Percentiles rank a stretch among this genome's conserved stretches.
phyloP scores from a whole-genome alignment of 1,139 yeast genomes.

The Waltiozyma sp. region DNA sequence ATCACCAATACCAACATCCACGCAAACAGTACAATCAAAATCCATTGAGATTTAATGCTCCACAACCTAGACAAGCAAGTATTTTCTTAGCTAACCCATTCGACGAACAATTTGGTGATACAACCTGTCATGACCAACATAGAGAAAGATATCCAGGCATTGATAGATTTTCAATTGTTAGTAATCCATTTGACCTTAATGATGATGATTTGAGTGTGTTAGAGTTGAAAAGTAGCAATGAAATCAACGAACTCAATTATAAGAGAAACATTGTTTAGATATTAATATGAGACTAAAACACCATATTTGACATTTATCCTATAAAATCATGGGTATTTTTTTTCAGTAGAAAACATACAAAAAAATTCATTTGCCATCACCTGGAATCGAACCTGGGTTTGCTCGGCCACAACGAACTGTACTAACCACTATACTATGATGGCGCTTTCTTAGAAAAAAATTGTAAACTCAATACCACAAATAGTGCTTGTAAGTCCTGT shows the following conservation, averaged over 20 bases:
- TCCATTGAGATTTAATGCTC: not conserved
- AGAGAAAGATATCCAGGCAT: not conserved
- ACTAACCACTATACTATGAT: conserved; percentile 33
- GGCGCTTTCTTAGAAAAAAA: conserved; percentile 9
- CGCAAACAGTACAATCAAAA: not conserved
- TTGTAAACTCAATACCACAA: not conserved
- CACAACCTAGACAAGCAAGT: not conserved
- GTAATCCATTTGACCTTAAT: not conserved
- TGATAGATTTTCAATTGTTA: not conserved
- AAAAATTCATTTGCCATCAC: too few relatives aligned
- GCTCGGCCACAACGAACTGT: conserved; percentile 34
- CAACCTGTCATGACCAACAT: not conserved
- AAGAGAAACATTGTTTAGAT: not conserved
- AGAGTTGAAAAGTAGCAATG: not conserved
- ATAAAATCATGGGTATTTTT: too few relatives aligned
- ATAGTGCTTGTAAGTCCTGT: too few relatives aligned
- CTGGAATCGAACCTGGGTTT: conserved; percentile 33
- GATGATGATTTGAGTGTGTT: not conserved
- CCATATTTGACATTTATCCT: too few relatives aligned
- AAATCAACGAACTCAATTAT: not conserved
- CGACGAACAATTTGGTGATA: not conserved
- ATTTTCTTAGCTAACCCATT: not conserved
- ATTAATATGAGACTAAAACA: too few relatives aligned
- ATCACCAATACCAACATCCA: not conserved
- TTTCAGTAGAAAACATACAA: too few relatives aligned